phyloP scores from a whole-genome alignment of 306 rosid species.

The Trifolium dubium region DNA sequence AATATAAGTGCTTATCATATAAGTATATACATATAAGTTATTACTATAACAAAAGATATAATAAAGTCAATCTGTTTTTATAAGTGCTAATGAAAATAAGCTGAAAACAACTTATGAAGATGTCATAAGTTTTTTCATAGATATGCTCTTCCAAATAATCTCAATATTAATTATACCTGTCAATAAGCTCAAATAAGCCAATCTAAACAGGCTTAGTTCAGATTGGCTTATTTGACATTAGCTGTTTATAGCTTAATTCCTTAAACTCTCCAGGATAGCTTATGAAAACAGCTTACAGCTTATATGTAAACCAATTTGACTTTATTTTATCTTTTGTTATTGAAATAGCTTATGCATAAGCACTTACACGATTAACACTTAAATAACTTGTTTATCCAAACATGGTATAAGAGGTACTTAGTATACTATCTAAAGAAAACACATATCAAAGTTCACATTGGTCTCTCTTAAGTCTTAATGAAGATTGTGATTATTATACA shows the following conservation, averaged over 20 bases:
- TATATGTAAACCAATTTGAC: no score
- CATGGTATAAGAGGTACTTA: not conserved
- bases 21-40: no score
- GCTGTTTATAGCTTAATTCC: not conserved
- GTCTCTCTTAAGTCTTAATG: slow-evolving; percentile 27
- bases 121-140: no score
- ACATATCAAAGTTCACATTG: not conserved
- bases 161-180: no score
- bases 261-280: not conserved
- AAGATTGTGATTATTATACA: slow-evolving; percentile 15
- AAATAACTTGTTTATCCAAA: not conserved
- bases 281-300: not conserved
- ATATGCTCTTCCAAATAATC: no score
- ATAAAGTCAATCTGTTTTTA: no score
- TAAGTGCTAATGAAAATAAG: no score
- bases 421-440: slow-evolving; percentile 15
- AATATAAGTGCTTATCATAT: no score
- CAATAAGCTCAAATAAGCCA: no score
- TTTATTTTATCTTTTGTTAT: no score
- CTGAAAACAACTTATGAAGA: no score
- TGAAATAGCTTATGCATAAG: not conserved
- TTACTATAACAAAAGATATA: no score
- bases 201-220: not conserved
- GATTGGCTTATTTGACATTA: not conserved
- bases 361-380: not conserved